Percentiles rank a stretch among this genome's conserved stretches.
Evolutionary conservation across 768 basidiomycete genomes (phyloP).

Genomic region (Chiua virens): DNA sequence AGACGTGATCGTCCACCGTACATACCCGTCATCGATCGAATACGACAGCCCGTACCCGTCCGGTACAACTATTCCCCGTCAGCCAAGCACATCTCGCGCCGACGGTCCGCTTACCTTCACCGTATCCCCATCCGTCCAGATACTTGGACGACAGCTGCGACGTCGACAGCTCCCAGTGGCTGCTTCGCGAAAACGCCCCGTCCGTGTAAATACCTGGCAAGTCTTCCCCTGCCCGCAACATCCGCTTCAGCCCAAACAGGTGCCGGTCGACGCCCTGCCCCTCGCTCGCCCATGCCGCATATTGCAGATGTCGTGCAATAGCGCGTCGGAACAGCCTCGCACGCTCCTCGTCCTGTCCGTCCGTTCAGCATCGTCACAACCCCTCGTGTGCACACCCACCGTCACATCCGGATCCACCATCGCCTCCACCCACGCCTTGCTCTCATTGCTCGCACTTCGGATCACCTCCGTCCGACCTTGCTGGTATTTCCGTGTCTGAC

Average conservation of each 20-base stretch:
- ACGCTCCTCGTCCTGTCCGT: conserved; percentile 51
- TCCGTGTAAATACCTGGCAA: conserved; percentile 78
- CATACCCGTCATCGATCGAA: conserved; percentile 77
- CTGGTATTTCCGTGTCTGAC: conserved; percentile 91
- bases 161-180: conserved; percentile 93
- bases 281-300: conserved; percentile 88
- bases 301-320: conserved; percentile 79
- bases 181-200: conserved; percentile 62
- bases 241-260: conserved; percentile 88
- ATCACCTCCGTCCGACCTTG: conserved; percentile 95
- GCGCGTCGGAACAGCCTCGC: conserved; percentile 73
- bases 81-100: conserved; percentile 3
- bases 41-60: conserved; percentile 94
- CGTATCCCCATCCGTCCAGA: conserved; percentile 96
- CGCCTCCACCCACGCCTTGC: conserved; percentile 82
- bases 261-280: conserved; percentile 96
- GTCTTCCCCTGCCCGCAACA: conserved; percentile 69
- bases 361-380: conserved; percentile 1
- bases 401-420: conserved; percentile 65
- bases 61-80: conserved; percentile 62
- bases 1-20: conserved; percentile 92
- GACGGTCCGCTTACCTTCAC: conserved; percentile 62
- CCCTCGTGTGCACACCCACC: conserved; percentile 34
- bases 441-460: conserved; percentile 78
- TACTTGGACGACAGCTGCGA: conserved; percentile 79